Evolutionary conservation across 1,139 yeast species (phyloP).

Genomic region (Suhomyces yuchorum): DNA sequence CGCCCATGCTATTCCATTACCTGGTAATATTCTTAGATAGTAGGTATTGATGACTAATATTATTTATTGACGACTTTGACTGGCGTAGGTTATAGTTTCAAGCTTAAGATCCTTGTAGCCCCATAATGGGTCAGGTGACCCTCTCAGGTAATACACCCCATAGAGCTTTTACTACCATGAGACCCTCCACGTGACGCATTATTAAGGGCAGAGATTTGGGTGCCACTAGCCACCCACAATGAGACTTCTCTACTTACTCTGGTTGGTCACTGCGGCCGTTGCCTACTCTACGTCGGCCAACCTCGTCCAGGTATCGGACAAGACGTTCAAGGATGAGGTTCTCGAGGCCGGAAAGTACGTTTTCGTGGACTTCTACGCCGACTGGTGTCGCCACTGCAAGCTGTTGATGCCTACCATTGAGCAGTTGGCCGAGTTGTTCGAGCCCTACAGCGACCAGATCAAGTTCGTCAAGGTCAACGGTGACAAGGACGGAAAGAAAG

Average conservation of each 20-base stretch:
- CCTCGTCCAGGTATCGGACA: slow-evolving; percentile 37
- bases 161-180: too few relatives aligned
- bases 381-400: slow-evolving; percentile 83
- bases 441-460: slow-evolving; percentile 42
- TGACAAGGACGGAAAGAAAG: slow-evolving; percentile 57
- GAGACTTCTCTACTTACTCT: slow-evolving; percentile 5
- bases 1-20: slow-evolving; percentile 36
- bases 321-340: slow-evolving; percentile 57
- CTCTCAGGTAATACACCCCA: too few relatives aligned
- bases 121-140: too few relatives aligned
- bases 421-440: slow-evolving; percentile 54
- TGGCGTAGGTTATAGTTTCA: too few relatives aligned
- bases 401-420: slow-evolving; percentile 66
- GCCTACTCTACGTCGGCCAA: slow-evolving; percentile 19
- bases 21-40: slow-evolving; percentile 9
- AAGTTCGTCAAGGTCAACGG: slow-evolving; percentile 68
- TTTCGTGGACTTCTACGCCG: slow-evolving; percentile 74
- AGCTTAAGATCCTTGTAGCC: too few relatives aligned
- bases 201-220: too few relatives aligned
- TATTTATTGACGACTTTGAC: slow-evolving; percentile 1
- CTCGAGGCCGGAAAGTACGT: slow-evolving; percentile 60
- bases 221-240: too few relatives aligned
- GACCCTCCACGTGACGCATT: too few relatives aligned
- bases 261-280: slow-evolving; percentile 3
- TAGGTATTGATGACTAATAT: neutral